Conservation (phyloP, 176 grass and related monocot genomes). For the Paspalum vaginatum region DNA sequence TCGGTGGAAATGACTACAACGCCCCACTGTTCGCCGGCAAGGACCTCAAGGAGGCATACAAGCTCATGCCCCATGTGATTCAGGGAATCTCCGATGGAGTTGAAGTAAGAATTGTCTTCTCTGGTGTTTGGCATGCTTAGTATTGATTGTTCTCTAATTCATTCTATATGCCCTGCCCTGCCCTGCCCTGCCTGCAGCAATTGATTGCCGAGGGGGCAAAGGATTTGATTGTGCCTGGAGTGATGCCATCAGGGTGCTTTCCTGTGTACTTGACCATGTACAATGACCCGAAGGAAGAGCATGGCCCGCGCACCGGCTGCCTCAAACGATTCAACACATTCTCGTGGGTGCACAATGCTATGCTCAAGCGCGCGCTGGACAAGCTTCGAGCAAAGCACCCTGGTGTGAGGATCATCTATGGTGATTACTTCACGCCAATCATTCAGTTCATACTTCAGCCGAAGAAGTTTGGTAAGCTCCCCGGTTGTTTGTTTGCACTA, state of each 20-base stretch:
- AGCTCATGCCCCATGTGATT: constrained; percentile 65
- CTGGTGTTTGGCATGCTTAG: background rate
- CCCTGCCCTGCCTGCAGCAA: constrained; percentile 45
- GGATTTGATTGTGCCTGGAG: constrained; percentile 87
- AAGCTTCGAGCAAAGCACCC: constrained; percentile 72
- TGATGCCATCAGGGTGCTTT: constrained; percentile 85
- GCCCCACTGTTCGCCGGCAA: constrained; percentile 67
- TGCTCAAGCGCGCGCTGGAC: constrained; percentile 59
- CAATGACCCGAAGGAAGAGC: constrained; percentile 46
- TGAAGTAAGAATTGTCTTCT: constrained; percentile 47
- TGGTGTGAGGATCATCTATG: constrained; percentile 68
- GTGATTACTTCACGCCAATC: constrained; percentile 79
- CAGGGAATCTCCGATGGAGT: constrained; percentile 65
- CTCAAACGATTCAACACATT: constrained; percentile 75
- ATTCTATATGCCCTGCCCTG: background rate
- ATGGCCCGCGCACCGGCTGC: constrained; percentile 60
- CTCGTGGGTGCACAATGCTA: constrained; percentile 67
- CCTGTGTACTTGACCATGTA: constrained; percentile 73
- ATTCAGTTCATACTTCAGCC: constrained; percentile 73
- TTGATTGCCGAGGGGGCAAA: constrained; percentile 79
- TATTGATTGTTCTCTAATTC: background rate
- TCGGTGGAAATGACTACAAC: constrained; percentile 85
- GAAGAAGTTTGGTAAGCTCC: constrained; percentile 71
- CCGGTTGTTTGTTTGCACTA: constrained; percentile 10
- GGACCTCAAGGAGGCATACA: constrained; percentile 71